Conservation (phyloP, 495 filamentous ascomycete species). For the Annulohypoxylon bovei region DNA sequence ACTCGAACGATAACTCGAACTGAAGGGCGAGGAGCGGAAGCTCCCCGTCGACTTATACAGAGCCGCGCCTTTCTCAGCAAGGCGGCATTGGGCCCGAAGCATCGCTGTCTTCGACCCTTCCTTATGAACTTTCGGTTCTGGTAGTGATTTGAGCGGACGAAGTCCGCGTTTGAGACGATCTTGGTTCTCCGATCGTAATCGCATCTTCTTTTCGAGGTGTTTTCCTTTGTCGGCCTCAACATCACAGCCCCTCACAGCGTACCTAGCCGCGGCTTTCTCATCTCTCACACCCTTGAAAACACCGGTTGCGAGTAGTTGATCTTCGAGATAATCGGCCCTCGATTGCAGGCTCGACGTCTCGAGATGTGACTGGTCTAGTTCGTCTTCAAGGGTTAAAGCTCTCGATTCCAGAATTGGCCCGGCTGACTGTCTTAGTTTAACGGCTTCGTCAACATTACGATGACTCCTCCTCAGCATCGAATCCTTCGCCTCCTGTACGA, state of each 20-base stretch:
- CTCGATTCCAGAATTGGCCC: slow-evolving; percentile 13
- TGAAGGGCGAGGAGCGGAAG: slow-evolving; percentile 44
- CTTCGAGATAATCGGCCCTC: slow-evolving; percentile 45
- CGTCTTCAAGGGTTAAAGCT: slow-evolving; percentile 40
- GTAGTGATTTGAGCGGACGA: slow-evolving; percentile 34
- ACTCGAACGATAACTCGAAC: slow-evolving; percentile 48
- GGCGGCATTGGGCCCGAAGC: slow-evolving; percentile 33
- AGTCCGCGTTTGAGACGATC: slow-evolving; percentile 40
- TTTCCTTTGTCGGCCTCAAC: slow-evolving; percentile 1
- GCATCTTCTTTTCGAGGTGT: slow-evolving; percentile 21
- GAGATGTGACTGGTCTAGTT: slow-evolving; percentile 19
- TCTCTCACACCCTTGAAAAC: slow-evolving; percentile 52
- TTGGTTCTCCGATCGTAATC: slow-evolving; percentile 39
- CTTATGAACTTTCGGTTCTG: slow-evolving; percentile 30
- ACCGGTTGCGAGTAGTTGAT: slow-evolving; percentile 55
- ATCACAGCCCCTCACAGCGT: slow-evolving; percentile 36
- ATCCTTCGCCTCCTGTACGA: slow-evolving; percentile 38
- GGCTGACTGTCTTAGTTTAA: slow-evolving; percentile 32
- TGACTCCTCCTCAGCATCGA: slow-evolving; percentile 31
- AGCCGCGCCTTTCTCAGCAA: slow-evolving; percentile 25
- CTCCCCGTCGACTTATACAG: slow-evolving; percentile 44
- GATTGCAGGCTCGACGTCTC: slow-evolving; percentile 7
- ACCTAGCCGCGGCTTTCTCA: slow-evolving; percentile 47
- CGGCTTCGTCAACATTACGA: slow-evolving; percentile 17
- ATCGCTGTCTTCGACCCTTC: slow-evolving; percentile 44